These are phyloP conservation scores for Leptosphaerulina australis DNA, from an alignment of 2,329 filamentous ascomycete genomes.

Conservation along the genomic window DNA sequence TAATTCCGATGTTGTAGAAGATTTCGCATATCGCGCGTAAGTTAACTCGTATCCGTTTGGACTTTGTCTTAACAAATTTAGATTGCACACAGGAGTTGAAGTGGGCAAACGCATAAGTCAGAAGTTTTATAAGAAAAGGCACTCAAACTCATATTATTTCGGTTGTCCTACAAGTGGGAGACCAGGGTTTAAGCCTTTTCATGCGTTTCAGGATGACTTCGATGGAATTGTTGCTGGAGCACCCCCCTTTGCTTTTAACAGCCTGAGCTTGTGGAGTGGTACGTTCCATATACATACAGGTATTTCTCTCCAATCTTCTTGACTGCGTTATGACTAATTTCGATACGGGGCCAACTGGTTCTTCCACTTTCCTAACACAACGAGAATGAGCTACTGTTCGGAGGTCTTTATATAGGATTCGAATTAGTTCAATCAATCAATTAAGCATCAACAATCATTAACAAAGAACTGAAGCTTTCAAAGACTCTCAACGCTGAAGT, in stretches of 20 bases:
- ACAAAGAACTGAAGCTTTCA: too few relatives aligned
- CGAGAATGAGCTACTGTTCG: too few relatives aligned
- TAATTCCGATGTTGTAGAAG: conserved; percentile 53
- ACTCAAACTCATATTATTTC: conserved; percentile 46
- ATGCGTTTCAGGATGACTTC: conserved; percentile 36
- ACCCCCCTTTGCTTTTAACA: conserved; percentile 41
- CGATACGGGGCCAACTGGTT: not conserved
- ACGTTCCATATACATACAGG: too few relatives aligned
- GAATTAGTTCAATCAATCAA: too few relatives aligned
- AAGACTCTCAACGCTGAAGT: too few relatives aligned
- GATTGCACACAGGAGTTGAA: conserved; percentile 22
- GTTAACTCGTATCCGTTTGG: too few relatives aligned
- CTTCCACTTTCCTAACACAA: too few relatives aligned
- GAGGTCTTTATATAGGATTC: too few relatives aligned
- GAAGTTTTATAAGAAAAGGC: conserved; percentile 45
- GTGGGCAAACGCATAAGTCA: conserved; percentile 48
- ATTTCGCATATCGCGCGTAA: conserved; percentile 56
- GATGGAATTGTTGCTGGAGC: conserved; percentile 39
- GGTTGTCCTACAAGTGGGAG: conserved; percentile 40
- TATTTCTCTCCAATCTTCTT: too few relatives aligned
- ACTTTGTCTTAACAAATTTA: too few relatives aligned
- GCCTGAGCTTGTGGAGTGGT: conserved; percentile 44
- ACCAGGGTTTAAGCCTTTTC: conserved; percentile 33
- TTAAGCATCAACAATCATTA: too few relatives aligned
- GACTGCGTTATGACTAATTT: too few relatives aligned